Conservation (phyloP, 371 early-diverging fungal species). For the Cokeromyces recurvatus region DNA sequence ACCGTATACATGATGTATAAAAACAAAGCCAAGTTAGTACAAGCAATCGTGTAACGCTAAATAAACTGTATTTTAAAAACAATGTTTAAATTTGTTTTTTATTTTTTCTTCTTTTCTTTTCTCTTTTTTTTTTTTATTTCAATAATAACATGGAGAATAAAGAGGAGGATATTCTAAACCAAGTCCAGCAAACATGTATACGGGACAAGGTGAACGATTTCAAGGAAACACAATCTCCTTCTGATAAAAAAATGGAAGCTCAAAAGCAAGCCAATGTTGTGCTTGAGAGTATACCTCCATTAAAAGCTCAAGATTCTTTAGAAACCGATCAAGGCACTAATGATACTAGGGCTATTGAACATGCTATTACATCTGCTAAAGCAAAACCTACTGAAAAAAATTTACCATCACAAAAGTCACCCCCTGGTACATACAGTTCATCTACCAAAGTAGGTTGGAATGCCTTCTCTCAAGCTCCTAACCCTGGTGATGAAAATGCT, state of each 20-base stretch:
- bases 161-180: constrained; percentile 1
- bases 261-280: constrained; percentile 18
- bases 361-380: constrained; percentile 15
- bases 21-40: too few relatives aligned
- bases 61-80: too few relatives aligned
- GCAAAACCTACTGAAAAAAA: constrained; percentile 12
- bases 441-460: constrained; percentile 24
- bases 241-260: constrained; percentile 16
- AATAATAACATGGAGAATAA: constrained; percentile 5
- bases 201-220: constrained; percentile 4
- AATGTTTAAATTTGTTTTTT: too few relatives aligned
- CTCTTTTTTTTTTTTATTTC: constrained; percentile 1
- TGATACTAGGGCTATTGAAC: constrained; percentile 3
- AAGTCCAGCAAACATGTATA: constrained; percentile 8
- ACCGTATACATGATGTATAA: too few relatives aligned
- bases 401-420: background rate
- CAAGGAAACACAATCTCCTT: constrained; percentile 12
- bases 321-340: constrained; percentile 22
- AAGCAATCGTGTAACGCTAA: too few relatives aligned
- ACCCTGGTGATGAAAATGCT: constrained; percentile 26
- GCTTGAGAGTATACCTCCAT: constrained; percentile 13
- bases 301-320: constrained; percentile 7
- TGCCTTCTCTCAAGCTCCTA: constrained; percentile 30
- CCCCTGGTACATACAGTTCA: background rate
- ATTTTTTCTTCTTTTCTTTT: background rate